A percentile compares a stretch with the other conserved stretches of the same genome.
Evolutionary conservation across 2,329 filamentous ascomycete genomes (phyloP).

Genomic region (Parafenestella ontariensis): DNA sequence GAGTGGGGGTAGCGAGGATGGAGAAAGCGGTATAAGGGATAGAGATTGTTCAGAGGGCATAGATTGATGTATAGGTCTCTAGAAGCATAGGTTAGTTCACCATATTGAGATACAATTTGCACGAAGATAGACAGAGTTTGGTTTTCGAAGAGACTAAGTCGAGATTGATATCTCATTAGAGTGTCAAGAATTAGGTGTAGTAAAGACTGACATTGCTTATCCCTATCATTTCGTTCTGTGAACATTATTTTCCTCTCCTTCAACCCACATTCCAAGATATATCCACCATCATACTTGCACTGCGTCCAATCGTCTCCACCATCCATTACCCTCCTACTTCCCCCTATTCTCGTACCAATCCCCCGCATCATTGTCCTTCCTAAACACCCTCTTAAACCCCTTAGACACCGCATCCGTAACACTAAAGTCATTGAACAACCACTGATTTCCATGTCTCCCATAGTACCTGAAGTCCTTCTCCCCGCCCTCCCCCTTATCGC

Average conservation of each 20-base stretch:
- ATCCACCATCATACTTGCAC: neutral
- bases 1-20: neutral
- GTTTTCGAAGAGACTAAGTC: too few relatives aligned
- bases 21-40: neutral
- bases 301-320: neutral
- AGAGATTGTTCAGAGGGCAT: neutral
- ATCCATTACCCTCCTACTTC: neutral
- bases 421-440: slow-evolving; percentile 50
- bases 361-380: slow-evolving; percentile 18
- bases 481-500: neutral
- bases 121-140: neutral
- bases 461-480: slow-evolving; percentile 42
- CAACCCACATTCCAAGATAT: neutral
- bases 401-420: slow-evolving; percentile 42
- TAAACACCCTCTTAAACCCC: slow-evolving; percentile 39
- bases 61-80: neutral
- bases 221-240: neutral
- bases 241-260: neutral
- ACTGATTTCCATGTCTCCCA: slow-evolving; percentile 46
- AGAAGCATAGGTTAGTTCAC: neutral
- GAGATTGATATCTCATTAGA: neutral
- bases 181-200: neutral
- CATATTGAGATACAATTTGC: neutral
- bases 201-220: neutral
- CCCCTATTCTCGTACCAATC: slow-evolving; percentile 23